Base-by-base conservation (phyloP, 352 stramenopile species). In the Globisporangium echinulatum region DNA sequence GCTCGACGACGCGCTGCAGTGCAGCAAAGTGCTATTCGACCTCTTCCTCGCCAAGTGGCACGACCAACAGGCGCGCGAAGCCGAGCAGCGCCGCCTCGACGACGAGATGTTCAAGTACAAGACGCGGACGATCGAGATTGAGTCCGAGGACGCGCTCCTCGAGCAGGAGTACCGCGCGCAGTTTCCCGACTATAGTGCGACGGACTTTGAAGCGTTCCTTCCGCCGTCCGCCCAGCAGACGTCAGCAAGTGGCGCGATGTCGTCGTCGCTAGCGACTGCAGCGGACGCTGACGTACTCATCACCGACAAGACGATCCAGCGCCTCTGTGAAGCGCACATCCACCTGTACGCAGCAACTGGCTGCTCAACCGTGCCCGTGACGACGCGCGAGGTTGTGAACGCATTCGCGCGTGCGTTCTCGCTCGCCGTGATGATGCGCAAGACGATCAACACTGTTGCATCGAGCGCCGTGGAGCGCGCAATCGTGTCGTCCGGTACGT, bases 161-260 rank as follows among this genome's bases (percentile, higher is more conserved):
- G 90, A 98, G 61, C 68, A 89, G 40, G 85, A 96, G 47, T 98
- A 92, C 59, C 72, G 82, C 5, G 72, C 97, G 17, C 88, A 98
- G 62, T 98, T 98, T 68, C 95, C 95, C 13, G 87, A 98, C 71
- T 98, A 97, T 66, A 82, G 68, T 39, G 63, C 53, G 5, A 70
- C 68, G 50, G 82, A 94, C 56, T 90, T 94, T 51, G 66, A 86
- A 53, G 74, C 69, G 11, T 90, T 90, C 57, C 70, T 92, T 15
- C 72, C 69, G 4, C 65, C 71, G 0, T 33, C 25, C 1, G 72
- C 80, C 3, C 70, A 85, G 56, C 54, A 64, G 5, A 38, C 49
- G 1, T 47, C 38, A 36, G 60, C 39, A 0, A 33, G 10, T n/a
- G 54, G 54, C 44, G 61, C 58, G 47, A 50, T 67, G 17, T 60